These are phyloP conservation scores for Colletotrichum sidae DNA, from an alignment of 2,329 filamentous ascomycete species.

Conservation along the genomic window DNA sequence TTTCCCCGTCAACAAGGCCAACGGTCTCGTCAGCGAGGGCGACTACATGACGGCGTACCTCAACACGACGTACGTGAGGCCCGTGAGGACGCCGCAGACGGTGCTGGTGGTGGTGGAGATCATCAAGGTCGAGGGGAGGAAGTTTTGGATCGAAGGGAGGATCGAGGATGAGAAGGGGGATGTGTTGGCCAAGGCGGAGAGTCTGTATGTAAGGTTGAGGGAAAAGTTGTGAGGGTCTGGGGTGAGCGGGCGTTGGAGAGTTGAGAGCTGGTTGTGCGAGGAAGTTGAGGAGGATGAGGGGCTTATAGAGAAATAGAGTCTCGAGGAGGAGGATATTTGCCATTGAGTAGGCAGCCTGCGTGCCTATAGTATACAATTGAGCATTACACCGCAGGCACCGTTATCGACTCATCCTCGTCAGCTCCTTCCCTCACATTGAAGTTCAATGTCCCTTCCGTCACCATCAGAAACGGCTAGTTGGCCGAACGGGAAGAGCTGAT, in stretches of 20 bases:
- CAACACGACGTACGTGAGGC: conserved; percentile 49
- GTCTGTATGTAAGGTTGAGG: conserved; percentile 30
- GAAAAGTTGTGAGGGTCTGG: conserved; percentile 32
- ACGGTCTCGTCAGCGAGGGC: conserved; percentile 41
- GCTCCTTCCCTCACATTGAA: too few relatives aligned
- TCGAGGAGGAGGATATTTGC: too few relatives aligned
- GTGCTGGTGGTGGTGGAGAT: conserved; percentile 47
- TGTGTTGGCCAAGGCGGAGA: conserved; percentile 45
- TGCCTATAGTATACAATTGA: too few relatives aligned
- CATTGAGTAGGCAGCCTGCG: too few relatives aligned
- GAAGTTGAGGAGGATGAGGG: not conserved
- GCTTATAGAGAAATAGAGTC: not conserved
- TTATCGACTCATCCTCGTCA: too few relatives aligned
- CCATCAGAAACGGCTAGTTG: too few relatives aligned
- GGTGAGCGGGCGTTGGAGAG: not conserved
- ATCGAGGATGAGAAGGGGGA: conserved; percentile 45
- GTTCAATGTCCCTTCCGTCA: too few relatives aligned
- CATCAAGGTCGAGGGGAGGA: conserved; percentile 48
- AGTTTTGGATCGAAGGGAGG: conserved; percentile 48
- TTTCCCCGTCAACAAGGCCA: conserved; percentile 50
- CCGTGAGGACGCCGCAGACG: conserved; percentile 46
- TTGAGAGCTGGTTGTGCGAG: not conserved
- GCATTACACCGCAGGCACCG: too few relatives aligned
- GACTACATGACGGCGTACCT: conserved; percentile 50
- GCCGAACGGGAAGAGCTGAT: too few relatives aligned